Evolutionary conservation across 2,329 filamentous ascomycete genomes (phyloP), one percentile per base, ranked within the genome.

Genomic region (Claviceps sp.): DNA sequence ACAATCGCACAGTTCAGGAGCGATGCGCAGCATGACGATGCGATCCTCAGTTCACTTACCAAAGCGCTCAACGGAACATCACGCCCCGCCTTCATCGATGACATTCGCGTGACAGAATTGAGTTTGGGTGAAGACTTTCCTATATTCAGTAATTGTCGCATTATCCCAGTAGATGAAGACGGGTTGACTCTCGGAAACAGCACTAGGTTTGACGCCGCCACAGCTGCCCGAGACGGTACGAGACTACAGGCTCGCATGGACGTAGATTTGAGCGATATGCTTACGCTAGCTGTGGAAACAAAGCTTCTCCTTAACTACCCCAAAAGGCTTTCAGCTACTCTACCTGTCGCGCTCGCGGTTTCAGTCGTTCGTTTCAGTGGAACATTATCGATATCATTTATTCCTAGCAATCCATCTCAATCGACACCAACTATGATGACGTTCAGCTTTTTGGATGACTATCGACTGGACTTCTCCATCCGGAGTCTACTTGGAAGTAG

Each of bases 101-200:
- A 93, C 63, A 97, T 98, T 56, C 84, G 84, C 26, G 87, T 98
- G 51, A 95, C 90, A 2, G 91, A 98, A 69, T 82, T 98, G 55
- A 94, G 85, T 49, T 74, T 98, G 4, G 93, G 93, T 34, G 93
- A 98, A 61, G 93, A 98, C 61, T 98, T 97, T 58, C 93, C 93
- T 30, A 98, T 98, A 50, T 95, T 98, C 67, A 96, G 90, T 72
- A 98, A 98, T 67, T 97, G 93, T 63, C 82, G 93, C 54, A 86
- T 98, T 52, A 96, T 96, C 55, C 88, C 90, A 2, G 87, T 96
- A 0, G 84, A 88, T 60, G 86, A 91, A 59, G 85, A 90, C 66
- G 85, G 85, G 1, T 67, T 83, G 38, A 75, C 71, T 45, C 70
- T 84, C 38, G 75, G 70, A 52, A 65, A 66, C 26, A 72, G 74